phyloP scores from a whole-genome alignment of 495 filamentous ascomycete genomes.

The Daldinia caldariorum region DNA sequence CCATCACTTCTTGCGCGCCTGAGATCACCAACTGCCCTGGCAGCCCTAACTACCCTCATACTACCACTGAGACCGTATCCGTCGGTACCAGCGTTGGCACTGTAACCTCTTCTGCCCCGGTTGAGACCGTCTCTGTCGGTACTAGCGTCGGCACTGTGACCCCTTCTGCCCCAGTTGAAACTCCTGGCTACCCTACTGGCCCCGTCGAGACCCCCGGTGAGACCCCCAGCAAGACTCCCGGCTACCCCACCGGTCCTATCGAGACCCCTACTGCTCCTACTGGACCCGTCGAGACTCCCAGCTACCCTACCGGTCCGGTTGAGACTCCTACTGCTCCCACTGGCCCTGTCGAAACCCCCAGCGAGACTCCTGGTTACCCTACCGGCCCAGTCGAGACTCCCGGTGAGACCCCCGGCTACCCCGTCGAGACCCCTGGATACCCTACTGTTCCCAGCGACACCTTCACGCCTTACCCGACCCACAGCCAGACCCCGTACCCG shows the following conservation, averaged over 20 bases:
- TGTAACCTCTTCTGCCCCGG: slow-evolving; percentile 12
- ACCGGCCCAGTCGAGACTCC: neutral
- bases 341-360: neutral
- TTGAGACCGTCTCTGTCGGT: slow-evolving; percentile 17
- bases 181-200: neutral
- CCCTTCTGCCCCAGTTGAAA: slow-evolving; percentile 4
- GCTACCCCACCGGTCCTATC: too few species aligned
- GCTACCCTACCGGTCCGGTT: neutral
- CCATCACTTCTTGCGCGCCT: slow-evolving; percentile 50
- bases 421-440: neutral
- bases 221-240: too few species aligned
- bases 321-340: neutral
- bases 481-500: neutral
- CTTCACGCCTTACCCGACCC: neutral
- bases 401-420: neutral
- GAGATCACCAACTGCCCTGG: slow-evolving; percentile 40
- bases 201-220: neutral
- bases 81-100: slow-evolving; percentile 33
- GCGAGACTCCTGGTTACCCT: neutral
- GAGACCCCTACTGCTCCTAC: slow-evolving; percentile 3
- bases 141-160: slow-evolving; percentile 37
- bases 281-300: neutral
- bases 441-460: neutral
- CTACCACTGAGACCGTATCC: slow-evolving; percentile 25
- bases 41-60: slow-evolving; percentile 18